These are phyloP conservation scores for Suillus plorans DNA, from an alignment of 768 basidiomycete species.

Conservation along the genomic window DNA sequence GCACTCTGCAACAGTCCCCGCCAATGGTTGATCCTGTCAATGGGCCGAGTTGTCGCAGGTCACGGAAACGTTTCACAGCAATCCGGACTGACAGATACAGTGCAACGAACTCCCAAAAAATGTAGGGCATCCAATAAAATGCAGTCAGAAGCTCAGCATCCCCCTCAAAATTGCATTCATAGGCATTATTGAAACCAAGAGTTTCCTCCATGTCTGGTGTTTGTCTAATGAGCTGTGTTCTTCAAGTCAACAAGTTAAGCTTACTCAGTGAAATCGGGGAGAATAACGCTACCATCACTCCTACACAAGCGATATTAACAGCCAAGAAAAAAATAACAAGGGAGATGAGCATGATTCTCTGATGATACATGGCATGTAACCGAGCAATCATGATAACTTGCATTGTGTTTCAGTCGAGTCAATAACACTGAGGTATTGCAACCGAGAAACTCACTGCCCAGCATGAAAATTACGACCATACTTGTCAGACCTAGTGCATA, in stretches of 20 bases:
- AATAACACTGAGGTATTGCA: neutral
- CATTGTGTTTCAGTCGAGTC: neutral
- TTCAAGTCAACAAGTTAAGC: neutral
- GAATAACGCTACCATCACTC: rapidly evolving
- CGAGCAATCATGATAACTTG: neutral
- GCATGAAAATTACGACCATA: too few relatives aligned
- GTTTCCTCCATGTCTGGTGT: neutral
- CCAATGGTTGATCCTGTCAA: neutral
- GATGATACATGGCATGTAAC: neutral
- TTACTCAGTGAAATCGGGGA: neutral
- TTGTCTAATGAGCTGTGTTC: neutral
- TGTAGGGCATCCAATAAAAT: neutral
- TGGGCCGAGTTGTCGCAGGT: neutral
- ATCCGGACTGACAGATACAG: neutral
- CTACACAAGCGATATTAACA: neutral
- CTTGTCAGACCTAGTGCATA: too few relatives aligned
- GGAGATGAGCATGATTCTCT: neutral
- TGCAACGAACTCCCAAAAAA: neutral
- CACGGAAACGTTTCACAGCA: neutral
- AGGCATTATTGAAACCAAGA: too few relatives aligned
- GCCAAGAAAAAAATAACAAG: neutral
- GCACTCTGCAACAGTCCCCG: neutral
- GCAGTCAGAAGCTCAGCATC: neutral
- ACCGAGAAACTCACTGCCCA: neutral
- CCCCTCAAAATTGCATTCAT: neutral